phyloP scores from a whole-genome alignment of 768 basidiomycete genomes.

The Mycena polygramma region DNA sequence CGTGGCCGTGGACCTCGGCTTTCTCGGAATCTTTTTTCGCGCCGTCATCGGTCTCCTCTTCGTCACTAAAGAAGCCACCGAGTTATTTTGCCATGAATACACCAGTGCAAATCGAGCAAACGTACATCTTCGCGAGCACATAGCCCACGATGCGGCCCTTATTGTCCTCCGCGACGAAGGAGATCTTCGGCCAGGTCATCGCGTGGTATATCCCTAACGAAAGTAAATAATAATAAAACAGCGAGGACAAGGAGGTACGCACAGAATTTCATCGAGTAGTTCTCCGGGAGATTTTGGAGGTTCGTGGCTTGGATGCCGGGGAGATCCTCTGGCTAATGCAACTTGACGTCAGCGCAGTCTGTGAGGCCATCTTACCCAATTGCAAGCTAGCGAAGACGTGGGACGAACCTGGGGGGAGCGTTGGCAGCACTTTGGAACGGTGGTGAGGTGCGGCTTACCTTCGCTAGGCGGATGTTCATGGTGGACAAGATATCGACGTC shows the following conservation, averaged over 20 bases:
- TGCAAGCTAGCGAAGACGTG: constrained; percentile 2
- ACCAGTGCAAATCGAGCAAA: no score
- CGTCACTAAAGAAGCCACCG: constrained; percentile 44
- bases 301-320: constrained; percentile 96
- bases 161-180: constrained; percentile 92
- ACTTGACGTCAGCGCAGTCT: constrained; percentile 2
- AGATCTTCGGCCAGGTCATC: constrained; percentile 93
- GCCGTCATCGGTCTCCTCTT: constrained; percentile 66
- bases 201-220: constrained; percentile 86
- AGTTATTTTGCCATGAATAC: background rate
- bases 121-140: constrained; percentile 95
- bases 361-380: background rate
- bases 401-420: constrained; percentile 29
- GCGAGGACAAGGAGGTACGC: constrained; percentile 38
- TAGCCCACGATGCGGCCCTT: constrained; percentile 94
- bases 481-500: background rate
- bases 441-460: constrained; percentile 46
- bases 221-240: background rate
- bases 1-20: constrained; percentile 84
- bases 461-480: constrained; percentile 68
- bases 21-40: background rate
- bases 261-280: constrained; percentile 89
- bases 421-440: constrained; percentile 29
- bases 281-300: constrained; percentile 93
- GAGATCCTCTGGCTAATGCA: constrained; percentile 83